A percentile compares a stretch with the other conserved stretches of the same genome.
These are phyloP conservation scores for Marasmius sp. DNA, from an alignment of 1,284 basidiomycete genomes.

Conservation along the genomic window DNA sequence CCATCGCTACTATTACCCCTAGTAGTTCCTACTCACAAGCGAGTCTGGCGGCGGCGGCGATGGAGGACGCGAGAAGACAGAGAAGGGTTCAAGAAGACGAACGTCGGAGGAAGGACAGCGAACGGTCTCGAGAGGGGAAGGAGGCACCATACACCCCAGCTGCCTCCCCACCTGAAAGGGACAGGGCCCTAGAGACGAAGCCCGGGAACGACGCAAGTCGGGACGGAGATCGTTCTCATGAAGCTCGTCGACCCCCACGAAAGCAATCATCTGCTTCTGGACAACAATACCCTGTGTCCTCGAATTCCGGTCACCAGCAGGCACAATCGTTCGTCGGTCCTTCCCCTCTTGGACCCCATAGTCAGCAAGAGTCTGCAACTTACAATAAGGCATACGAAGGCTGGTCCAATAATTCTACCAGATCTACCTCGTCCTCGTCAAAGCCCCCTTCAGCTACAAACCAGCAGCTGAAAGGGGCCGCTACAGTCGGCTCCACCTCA, in stretches of 20 bases:
- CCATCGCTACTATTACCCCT: slow-evolving; percentile 7
- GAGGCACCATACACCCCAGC: background rate
- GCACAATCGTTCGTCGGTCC: background rate
- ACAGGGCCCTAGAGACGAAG: background rate
- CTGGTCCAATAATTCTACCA: background rate
- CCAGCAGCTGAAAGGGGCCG: background rate
- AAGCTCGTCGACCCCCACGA: background rate
- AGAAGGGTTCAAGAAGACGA: slow-evolving; percentile 1
- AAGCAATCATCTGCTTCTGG: background rate
- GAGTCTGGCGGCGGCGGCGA: background rate
- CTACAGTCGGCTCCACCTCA: background rate
- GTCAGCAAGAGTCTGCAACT: background rate
- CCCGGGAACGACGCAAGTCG: background rate
- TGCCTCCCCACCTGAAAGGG: background rate
- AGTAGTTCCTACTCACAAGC: slow-evolving; percentile 9
- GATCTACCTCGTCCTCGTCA: background rate
- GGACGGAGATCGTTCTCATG: background rate
- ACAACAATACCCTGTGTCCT: background rate
- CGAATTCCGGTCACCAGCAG: background rate
- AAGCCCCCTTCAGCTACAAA: background rate
- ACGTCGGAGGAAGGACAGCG: background rate
- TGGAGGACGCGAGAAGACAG: background rate
- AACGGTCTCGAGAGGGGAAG: background rate
- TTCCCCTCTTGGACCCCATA: background rate
- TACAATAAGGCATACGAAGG: background rate